phyloP scores from a whole-genome alignment of 2,329 filamentous ascomycete genomes.

The Parafenestella ontariensis region DNA sequence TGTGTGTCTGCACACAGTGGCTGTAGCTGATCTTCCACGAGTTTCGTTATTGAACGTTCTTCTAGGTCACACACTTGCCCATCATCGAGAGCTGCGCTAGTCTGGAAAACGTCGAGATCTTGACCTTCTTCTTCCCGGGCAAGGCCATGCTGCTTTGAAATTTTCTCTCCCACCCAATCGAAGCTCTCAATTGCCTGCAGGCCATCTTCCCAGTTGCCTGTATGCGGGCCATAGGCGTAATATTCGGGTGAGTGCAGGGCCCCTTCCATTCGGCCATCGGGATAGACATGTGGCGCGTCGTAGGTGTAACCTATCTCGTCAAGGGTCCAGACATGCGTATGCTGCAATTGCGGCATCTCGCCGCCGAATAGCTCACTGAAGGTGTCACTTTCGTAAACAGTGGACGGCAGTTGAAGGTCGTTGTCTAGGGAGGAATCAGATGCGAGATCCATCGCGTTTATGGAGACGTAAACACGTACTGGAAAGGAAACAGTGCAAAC shows the following conservation, averaged over 20 bases:
- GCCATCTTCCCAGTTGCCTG: conserved; percentile 28
- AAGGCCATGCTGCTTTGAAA: neutral
- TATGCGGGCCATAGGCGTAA: conserved; percentile 9
- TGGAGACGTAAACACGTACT: neutral
- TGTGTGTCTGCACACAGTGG: neutral
- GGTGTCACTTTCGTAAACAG: neutral
- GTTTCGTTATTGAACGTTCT: neutral
- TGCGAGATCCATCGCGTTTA: neutral
- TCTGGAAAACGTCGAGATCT: neutral
- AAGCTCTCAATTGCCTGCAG: conserved; percentile 31
- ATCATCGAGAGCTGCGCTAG: neutral
- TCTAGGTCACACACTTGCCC: neutral
- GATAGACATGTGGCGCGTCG: neutral
- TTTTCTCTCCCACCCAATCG: conserved; percentile 26
- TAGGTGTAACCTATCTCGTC: conserved; percentile 7
- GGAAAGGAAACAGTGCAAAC: conserved; percentile 15
- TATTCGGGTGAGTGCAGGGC: conserved; percentile 9
- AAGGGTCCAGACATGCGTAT: neutral
- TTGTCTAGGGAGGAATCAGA: neutral
- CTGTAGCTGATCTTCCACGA: neutral
- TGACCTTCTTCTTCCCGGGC: neutral
- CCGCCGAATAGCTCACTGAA: neutral
- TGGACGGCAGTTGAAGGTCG: neutral
- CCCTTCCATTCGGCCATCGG: conserved; percentile 10
- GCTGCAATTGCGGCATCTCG: neutral